Conservation (phyloP, 176 grass and related monocot genomes). For the Bromus sterilis region DNA sequence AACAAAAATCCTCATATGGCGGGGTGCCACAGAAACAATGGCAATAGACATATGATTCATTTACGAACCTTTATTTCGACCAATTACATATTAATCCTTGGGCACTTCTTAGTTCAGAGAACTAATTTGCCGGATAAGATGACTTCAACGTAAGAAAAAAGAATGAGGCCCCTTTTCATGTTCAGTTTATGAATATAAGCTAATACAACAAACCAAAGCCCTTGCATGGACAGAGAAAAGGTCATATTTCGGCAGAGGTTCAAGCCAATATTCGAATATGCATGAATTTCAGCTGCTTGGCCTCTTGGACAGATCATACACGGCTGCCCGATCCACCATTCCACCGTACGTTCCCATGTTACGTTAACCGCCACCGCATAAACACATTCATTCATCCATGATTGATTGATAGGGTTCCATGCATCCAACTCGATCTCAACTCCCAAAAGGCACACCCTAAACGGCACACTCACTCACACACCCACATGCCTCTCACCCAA, state of each 20-base stretch:
- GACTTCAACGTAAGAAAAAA: background rate
- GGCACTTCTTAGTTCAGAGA: background rate
- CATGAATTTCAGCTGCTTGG: background rate
- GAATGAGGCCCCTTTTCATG: background rate
- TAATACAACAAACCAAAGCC: background rate
- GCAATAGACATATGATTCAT: no score
- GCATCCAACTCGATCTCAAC: constrained; percentile 19
- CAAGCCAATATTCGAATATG: background rate
- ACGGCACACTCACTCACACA: constrained; percentile 7
- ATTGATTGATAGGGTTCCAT: background rate
- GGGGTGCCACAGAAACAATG: no score
- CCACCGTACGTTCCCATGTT: background rate
- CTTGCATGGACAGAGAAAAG: background rate
- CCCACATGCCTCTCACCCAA: constrained; percentile 39
- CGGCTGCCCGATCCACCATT: background rate
- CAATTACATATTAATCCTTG: background rate
- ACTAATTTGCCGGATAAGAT: background rate
- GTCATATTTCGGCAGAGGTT: background rate
- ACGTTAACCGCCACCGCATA: background rate
- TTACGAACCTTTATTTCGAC: no score
- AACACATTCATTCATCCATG: background rate
- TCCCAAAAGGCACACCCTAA: background rate
- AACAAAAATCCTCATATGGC: no score
- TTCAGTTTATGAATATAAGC: background rate
- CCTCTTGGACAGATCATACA: background rate